Percentiles rank a stretch among this genome's conserved stretches.
Conservation (phyloP, 2,329 filamentous ascomycete genomes). For the Raffaelea deltoideospora region DNA sequence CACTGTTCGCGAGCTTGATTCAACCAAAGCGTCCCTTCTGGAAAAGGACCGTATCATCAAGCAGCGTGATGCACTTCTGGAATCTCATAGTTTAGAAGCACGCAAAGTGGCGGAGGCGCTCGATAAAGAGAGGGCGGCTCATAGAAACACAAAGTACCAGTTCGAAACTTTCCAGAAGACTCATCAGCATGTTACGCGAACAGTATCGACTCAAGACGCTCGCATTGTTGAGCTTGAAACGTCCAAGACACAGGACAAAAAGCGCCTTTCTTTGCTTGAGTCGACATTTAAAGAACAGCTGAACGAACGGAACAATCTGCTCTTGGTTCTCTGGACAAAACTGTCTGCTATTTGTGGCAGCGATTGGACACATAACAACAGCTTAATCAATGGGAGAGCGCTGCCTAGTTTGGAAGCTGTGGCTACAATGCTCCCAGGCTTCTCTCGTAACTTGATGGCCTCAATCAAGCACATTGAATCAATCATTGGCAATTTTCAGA, state of each 20-base stretch:
- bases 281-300: conserved; percentile 74
- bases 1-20: conserved; percentile 68
- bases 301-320: conserved; percentile 72
- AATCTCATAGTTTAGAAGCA: conserved; percentile 75
- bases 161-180: conserved; percentile 82
- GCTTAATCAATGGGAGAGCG: conserved; percentile 71
- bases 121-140: conserved; percentile 75
- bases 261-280: conserved; percentile 62
- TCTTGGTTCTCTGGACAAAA: conserved; percentile 81
- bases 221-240: conserved; percentile 77
- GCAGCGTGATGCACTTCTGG: conserved; percentile 74
- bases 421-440: conserved; percentile 69
- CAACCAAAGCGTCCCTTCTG: conserved; percentile 58
- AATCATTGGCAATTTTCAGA: conserved; percentile 63
- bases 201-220: conserved; percentile 69
- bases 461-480: conserved; percentile 79
- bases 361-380: conserved; percentile 85
- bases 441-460: conserved; percentile 75
- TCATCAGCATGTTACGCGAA: conserved; percentile 73
- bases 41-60: conserved; percentile 87
- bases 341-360: conserved; percentile 73
- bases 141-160: conserved; percentile 73
- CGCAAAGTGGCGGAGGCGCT: conserved; percentile 74
- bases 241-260: conserved; percentile 61
- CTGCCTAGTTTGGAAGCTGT: conserved; percentile 77